Evolutionary conservation across 257 asterid species (phyloP).

Genomic region (Przewalskia tangutica): DNA sequence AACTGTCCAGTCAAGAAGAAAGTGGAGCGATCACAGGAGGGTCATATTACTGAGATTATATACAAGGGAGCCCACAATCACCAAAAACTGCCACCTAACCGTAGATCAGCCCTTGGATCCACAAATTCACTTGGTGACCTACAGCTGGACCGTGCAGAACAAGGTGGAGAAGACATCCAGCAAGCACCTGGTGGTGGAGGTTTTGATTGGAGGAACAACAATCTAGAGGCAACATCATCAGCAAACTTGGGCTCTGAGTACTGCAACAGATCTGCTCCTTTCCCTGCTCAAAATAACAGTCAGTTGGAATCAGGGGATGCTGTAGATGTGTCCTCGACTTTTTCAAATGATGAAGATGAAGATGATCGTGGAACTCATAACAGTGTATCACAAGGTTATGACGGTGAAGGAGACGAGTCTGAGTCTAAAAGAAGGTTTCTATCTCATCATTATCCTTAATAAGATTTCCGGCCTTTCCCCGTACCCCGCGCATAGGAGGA

Average conservation of each 20-base stretch:
- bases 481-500: too few species aligned
- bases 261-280: constrained; percentile 22
- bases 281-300: constrained; percentile 31
- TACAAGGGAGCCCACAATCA: constrained; percentile 77
- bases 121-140: constrained; percentile 29
- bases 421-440: constrained; percentile 79
- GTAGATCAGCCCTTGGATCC: constrained; percentile 44
- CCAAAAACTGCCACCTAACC: constrained; percentile 58
- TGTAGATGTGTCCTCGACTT: constrained; percentile 40
- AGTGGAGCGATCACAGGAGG: constrained; percentile 68
- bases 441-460: neutral
- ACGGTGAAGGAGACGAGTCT: constrained; percentile 71
- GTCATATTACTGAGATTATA: constrained; percentile 69
- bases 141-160: constrained; percentile 42
- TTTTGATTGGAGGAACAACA: constrained; percentile 40
- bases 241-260: constrained; percentile 29
- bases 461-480: too few species aligned
- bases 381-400: constrained; percentile 57
- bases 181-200: constrained; percentile 24
- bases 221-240: constrained; percentile 36
- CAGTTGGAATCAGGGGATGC: constrained; percentile 44
- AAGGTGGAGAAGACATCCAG: constrained; percentile 36
- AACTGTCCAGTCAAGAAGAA: constrained; percentile 75
- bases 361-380: constrained; percentile 53
- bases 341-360: constrained; percentile 62